Evolutionary conservation across 1,139 yeast species (phyloP).

Genomic region (Kodamaea sp.): DNA sequence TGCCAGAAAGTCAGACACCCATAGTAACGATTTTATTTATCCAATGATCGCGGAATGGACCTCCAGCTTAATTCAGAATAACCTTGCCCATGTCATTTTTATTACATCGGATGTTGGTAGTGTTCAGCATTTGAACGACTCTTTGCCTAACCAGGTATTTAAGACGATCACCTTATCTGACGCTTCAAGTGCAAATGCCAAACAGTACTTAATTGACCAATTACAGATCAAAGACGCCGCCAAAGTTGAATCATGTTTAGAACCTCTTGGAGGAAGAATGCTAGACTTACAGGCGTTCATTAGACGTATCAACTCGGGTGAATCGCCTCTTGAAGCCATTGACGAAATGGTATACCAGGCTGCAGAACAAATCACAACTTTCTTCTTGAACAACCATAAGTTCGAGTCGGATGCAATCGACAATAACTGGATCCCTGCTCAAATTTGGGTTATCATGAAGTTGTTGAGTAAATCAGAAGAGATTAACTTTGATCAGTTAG

Average conservation of each 20-base stretch:
- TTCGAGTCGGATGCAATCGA: conserved; percentile 18
- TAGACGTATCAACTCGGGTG: conserved; percentile 86
- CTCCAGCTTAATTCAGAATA: conserved; percentile 68
- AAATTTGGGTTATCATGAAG: conserved; percentile 85
- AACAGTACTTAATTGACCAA: conserved; percentile 67
- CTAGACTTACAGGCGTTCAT: conserved; percentile 88
- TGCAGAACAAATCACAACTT: conserved; percentile 83
- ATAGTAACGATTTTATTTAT: conserved; percentile 62
- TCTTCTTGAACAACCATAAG: conserved; percentile 56
- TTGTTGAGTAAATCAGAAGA: conserved; percentile 50
- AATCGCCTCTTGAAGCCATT: conserved; percentile 73
- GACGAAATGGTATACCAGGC: conserved; percentile 81
- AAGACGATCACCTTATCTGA: conserved; percentile 75
- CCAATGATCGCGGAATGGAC: conserved; percentile 89
- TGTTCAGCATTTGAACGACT: conserved; percentile 62
- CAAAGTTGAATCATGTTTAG: conserved; percentile 56
- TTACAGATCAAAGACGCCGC: conserved; percentile 31
- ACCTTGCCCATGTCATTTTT: conserved; percentile 85
- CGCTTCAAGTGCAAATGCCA: conserved; percentile 73
- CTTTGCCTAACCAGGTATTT: conserved; percentile 86
- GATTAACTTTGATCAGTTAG: conserved; percentile 53
- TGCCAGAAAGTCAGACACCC: conserved; percentile 54
- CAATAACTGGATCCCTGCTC: conserved; percentile 69
- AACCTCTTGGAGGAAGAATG: conserved; percentile 92
- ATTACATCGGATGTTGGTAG: conserved; percentile 85